Base-by-base conservation (phyloP, 352 stramenopile species). In the Phytophthora vignae region DNA sequence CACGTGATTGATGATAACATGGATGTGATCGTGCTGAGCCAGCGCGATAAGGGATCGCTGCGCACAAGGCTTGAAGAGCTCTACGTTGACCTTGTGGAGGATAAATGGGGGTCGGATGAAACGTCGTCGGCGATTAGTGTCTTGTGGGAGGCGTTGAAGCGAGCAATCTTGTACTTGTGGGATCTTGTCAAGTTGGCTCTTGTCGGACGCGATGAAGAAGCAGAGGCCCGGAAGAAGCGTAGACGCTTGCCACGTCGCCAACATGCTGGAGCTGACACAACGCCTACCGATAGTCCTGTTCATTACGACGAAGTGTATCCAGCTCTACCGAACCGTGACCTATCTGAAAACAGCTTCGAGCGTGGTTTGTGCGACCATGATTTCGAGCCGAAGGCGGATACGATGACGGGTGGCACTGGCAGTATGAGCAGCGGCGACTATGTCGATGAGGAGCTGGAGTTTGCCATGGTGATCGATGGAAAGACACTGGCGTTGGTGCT, bases 1-100 rank as follows among this genome's bases (percentile, higher is more conserved):
- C 88, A 97, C 53, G 88, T 96, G 44, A 97, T 97, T 33, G 87
- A 94, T 62, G 88, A 95, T 67, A 92, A 95, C 40, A 97, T 97
- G 90, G 88, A 96, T 64, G 90, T 97, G 3, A 93, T 97, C 48
- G 88, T 96, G 25, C 76, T 97, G 6, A 76, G 88, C 2, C 89
- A 95, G 57, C 83, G 90, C 3, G 90, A 96, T 60, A 96, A 96
- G 54, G 83, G 76, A 5, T 90, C 82, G 0, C 68, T 97, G 7
- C 90, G 87, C 36, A 81, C 88, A 17, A 90, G 84, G 29, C 74
- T 97, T 11, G 90, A 97, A 55, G 89, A 95, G 48, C 64, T 97
- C 11, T 96, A 97, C 56, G 88, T 94, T 0, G 88, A 97, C 44
- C 80, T 94, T 63, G 90, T 97, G 2, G 90, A 96, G 42, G 90